Percentiles rank a stretch among this genome's conserved stretches.
Evolutionary conservation across 495 filamentous ascomycete genomes (phyloP).

Genomic region (Penicillium fimorum): DNA sequence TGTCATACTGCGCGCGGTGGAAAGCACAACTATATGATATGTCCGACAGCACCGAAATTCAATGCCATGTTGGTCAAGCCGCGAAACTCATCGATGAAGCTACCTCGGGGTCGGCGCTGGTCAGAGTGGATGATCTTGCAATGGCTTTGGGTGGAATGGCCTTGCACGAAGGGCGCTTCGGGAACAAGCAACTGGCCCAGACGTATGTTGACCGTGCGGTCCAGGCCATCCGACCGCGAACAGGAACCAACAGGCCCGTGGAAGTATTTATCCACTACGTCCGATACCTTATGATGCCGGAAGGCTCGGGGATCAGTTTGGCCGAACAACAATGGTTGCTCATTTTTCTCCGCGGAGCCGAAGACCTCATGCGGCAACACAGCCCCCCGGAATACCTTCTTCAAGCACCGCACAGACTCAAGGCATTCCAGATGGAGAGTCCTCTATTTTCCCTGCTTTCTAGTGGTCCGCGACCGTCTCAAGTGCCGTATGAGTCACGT

Average conservation of each 20-base stretch:
- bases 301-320: slow-evolving; percentile 2
- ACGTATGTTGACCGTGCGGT: slow-evolving; percentile 33
- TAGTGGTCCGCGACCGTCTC: slow-evolving; percentile 45
- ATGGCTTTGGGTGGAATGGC: slow-evolving; percentile 42
- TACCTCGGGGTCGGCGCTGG: slow-evolving; percentile 14
- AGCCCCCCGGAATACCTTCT: slow-evolving; percentile 27
- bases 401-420: slow-evolving; percentile 31
- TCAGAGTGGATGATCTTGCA: slow-evolving; percentile 32
- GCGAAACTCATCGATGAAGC: slow-evolving; percentile 30
- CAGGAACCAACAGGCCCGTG: slow-evolving; percentile 25
- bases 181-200: slow-evolving; percentile 28
- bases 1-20: slow-evolving; percentile 44
- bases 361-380: slow-evolving; percentile 38
- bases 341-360: slow-evolving; percentile 39
- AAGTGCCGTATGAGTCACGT: slow-evolving; percentile 39
- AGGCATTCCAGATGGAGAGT: slow-evolving; percentile 41
- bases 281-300: slow-evolving; percentile 33
- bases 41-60: slow-evolving; percentile 25
- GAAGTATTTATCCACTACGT: slow-evolving; percentile 43
- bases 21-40: slow-evolving; percentile 31
- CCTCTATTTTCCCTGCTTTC: slow-evolving; percentile 44
- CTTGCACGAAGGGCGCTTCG: slow-evolving; percentile 45
- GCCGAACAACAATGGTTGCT: slow-evolving; percentile 34
- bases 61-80: slow-evolving; percentile 27
- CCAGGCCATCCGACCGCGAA: slow-evolving; percentile 32